A percentile compares a stretch with the other conserved stretches of the same genome.
phyloP scores from a whole-genome alignment of 139 green algal species.

The Micractinium sp. region DNA sequence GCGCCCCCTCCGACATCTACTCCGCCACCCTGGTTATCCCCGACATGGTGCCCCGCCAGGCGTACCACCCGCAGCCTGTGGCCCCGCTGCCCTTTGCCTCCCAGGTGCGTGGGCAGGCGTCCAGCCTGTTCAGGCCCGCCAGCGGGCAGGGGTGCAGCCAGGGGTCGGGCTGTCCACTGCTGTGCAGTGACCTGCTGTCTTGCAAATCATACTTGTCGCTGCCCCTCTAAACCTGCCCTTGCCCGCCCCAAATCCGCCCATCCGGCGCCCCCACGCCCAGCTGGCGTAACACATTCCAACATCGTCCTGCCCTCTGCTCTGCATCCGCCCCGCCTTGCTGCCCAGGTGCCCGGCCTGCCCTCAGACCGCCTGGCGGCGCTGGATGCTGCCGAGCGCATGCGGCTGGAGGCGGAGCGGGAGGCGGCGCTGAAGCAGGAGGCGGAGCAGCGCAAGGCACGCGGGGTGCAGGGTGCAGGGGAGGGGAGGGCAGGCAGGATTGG shows the following conservation, averaged over 20 bases:
- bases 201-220: neutral
- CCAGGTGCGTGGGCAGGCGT: slow-evolving; percentile 26
- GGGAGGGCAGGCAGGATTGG: no score
- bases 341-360: slow-evolving; percentile 31
- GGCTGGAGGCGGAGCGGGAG: slow-evolving; percentile 48
- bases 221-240: no score
- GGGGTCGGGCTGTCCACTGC: neutral
- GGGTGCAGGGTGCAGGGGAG: neutral
- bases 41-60: slow-evolving; percentile 20
- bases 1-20: slow-evolving; percentile 38
- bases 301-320: no score
- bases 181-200: neutral
- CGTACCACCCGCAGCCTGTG: slow-evolving; percentile 34
- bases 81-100: slow-evolving; percentile 40
- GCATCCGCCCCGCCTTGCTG: no score
- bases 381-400: slow-evolving; percentile 46
- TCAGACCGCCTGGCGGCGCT: slow-evolving; percentile 36
- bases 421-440: slow-evolving; percentile 41
- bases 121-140: neutral
- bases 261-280: no score
- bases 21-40: slow-evolving; percentile 54
- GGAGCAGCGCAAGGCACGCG: slow-evolving; percentile 38
- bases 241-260: neutral
- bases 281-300: no score
- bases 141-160: neutral